Evolutionary conservation across 2,329 filamentous ascomycete genomes (phyloP).

Genomic region (Madurella fahalii): DNA sequence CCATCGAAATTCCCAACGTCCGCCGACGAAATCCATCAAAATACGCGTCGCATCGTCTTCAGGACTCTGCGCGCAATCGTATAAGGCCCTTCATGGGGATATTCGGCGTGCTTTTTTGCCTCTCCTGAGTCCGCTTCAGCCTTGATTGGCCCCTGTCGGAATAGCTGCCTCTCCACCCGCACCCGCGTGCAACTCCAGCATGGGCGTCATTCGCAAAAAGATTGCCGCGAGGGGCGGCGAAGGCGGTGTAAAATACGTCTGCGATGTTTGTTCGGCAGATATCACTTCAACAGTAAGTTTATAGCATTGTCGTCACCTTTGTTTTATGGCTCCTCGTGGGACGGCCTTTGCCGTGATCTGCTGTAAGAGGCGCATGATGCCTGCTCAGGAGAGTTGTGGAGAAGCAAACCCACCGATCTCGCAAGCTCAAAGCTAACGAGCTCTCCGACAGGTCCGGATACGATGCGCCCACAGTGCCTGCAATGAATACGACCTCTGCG

Average conservation of each 20-base stretch:
- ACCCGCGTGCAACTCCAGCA: conserved; percentile 37
- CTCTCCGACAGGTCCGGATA: conserved; percentile 71
- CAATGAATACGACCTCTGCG: conserved; percentile 94
- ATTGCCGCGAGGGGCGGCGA: conserved; percentile 80
- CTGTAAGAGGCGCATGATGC: conserved; percentile 9
- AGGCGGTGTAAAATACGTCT: conserved; percentile 91
- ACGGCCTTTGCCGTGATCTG: neutral
- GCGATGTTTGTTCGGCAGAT: conserved; percentile 93
- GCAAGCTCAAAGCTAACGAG: conserved; percentile 11
- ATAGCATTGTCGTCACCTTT: neutral
- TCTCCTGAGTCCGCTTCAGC: conserved; percentile 4
- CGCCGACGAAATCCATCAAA: conserved; percentile 21
- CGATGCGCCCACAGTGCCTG: conserved; percentile 79
- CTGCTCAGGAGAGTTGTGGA: conserved; percentile 10
- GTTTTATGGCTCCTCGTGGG: neutral
- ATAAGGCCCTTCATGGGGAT: conserved; percentile 10
- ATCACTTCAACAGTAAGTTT: conserved; percentile 87
- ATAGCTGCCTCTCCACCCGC: conserved; percentile 18
- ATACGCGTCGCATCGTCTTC: conserved; percentile 15
- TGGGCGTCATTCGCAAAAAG: conserved; percentile 97
- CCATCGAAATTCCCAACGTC: conserved; percentile 18
- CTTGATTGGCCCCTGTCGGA: conserved; percentile 19
- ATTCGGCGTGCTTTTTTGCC: conserved; percentile 10
- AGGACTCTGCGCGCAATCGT: neutral
- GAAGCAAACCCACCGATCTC: conserved; percentile 5